Percentiles rank a stretch among this genome's conserved stretches.
Conservation (phyloP, 176 grass and related monocot species). For the Hordeum vulgare region MorexV3_pseudomolecules_assembly NC_058523.1:480653387-480653886, state of each 20-base stretch:
- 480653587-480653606: conserved; percentile 85
- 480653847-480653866: conserved; percentile 55
- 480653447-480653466: conserved; percentile 52
- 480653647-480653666: conserved; percentile 57
- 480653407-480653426: conserved; percentile 73
- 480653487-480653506: conserved; percentile 69
- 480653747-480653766: conserved; percentile 30
- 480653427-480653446: conserved; percentile 77
- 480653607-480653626: conserved; percentile 25
- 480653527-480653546: conserved; percentile 61
- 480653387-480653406: conserved; percentile 73
- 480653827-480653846: conserved; percentile 65
- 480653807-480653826: conserved; percentile 57
- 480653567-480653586: conserved; percentile 23
- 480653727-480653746: conserved; percentile 39
- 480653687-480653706: conserved; percentile 73
- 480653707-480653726: conserved; percentile 67
- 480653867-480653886: conserved; percentile 60
- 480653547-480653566: conserved; percentile 39
- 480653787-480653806: conserved; percentile 84
- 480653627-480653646: conserved; percentile 32
- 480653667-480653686: conserved; percentile 55
- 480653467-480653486: conserved; percentile 58
- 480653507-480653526: conserved; percentile 28
- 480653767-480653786: conserved; percentile 53